Conservation (phyloP, 176 grass and related monocot genomes). For the Tillandsia leiboldiana region DNA sequence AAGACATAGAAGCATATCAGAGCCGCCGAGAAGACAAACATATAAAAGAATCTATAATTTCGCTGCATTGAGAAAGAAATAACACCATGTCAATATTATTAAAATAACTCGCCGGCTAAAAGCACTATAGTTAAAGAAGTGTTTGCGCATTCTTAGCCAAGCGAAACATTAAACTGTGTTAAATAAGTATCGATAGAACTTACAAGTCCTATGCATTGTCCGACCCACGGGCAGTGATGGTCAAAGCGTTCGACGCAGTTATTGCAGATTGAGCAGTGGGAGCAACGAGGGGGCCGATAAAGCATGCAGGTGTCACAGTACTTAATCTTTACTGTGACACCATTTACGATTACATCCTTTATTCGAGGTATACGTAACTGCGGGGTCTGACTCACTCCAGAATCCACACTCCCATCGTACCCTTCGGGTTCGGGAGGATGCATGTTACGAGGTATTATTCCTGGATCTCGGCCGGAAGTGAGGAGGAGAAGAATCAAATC, state of each 20-base stretch:
- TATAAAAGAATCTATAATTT: constrained; percentile 98
- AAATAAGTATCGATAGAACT: constrained; percentile 10
- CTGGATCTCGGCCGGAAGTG: constrained; percentile 88
- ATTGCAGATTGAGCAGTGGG: constrained; percentile 92
- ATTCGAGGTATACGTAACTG: constrained; percentile 64
- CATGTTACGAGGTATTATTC: constrained; percentile 77
- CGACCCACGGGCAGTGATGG: constrained; percentile 95
- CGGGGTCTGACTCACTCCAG: constrained; percentile 50
- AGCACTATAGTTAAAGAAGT: not conserved
- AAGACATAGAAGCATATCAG: constrained; percentile 81
- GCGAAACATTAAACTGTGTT: not conserved
- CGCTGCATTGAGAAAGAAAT: constrained; percentile 39
- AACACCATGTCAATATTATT: not conserved
- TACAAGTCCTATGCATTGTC: constrained; percentile 90
- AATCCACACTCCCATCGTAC: constrained; percentile 36
- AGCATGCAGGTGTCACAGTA: constrained; percentile 97
- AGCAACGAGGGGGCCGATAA: constrained; percentile 82
- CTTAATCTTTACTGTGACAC: constrained; percentile 65
- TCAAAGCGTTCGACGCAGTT: constrained; percentile 95
- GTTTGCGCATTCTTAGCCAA: not conserved
- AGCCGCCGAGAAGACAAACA: constrained; percentile 92
- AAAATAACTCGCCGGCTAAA: not conserved
- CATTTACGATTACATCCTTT: constrained; percentile 78
- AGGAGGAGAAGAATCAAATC: constrained; percentile 77
- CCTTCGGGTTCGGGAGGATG: constrained; percentile 78